Percentiles rank a stretch among this genome's conserved stretches.
phyloP scores from a whole-genome alignment of 1,139 yeast genomes.

The Suhomyces atakaporum region DNA sequence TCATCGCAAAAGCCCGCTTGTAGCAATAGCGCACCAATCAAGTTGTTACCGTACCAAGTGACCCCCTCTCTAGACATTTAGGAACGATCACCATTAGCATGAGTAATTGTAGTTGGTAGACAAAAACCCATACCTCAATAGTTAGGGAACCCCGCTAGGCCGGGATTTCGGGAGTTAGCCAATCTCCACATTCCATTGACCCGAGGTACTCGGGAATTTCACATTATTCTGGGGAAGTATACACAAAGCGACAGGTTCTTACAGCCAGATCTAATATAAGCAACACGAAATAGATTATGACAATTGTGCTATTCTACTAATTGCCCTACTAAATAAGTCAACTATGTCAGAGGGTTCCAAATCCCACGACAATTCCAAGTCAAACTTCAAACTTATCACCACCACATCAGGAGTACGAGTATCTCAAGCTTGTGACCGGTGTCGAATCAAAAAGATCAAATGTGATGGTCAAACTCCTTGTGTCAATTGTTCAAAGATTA shows the following conservation, averaged over 20 bases:
- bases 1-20: too few species aligned
- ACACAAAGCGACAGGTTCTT: slow-evolving; percentile 2
- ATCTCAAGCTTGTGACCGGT: slow-evolving; percentile 80
- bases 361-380: slow-evolving; percentile 15
- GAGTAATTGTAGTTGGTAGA: too few species aligned
- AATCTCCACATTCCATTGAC: slow-evolving; percentile 3
- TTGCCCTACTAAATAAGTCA: not conserved
- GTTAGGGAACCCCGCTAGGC: slow-evolving; percentile 1
- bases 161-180: not conserved
- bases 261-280: not conserved
- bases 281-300: slow-evolving; percentile 1
- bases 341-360: slow-evolving; percentile 6
- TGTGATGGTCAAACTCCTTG: slow-evolving; percentile 78
- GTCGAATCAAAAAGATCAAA: slow-evolving; percentile 72
- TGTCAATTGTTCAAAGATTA: slow-evolving; percentile 62
- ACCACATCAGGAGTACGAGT: slow-evolving; percentile 51
- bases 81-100: too few species aligned
- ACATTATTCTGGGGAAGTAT: slow-evolving; percentile 6
- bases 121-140: too few species aligned
- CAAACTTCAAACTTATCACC: slow-evolving; percentile 41
- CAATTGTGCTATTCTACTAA: not conserved
- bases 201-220: slow-evolving; percentile 5
- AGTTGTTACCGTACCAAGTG: too few species aligned
- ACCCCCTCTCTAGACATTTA: too few species aligned
- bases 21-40: too few species aligned